Conservation (phyloP, 2,329 filamentous ascomycete genomes). For the Fusarium staphyleae region DNA sequence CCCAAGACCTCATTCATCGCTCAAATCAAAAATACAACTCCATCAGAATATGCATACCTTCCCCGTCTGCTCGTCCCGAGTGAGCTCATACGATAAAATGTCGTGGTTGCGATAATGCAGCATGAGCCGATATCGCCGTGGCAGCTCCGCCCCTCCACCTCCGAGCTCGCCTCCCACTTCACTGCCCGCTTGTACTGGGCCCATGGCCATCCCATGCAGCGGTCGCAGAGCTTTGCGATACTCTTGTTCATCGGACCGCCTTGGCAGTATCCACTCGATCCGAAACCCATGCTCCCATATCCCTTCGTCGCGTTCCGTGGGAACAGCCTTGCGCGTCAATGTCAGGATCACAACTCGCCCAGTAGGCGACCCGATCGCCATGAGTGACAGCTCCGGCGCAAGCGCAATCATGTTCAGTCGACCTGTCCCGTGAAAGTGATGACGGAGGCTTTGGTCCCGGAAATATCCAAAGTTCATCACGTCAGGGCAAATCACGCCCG, state of each 20-base stretch:
- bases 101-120: slow-evolving; percentile 75
- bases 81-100: slow-evolving; percentile 73
- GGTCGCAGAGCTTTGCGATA: slow-evolving; percentile 55
- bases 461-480: slow-evolving; percentile 41
- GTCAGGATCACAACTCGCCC: slow-evolving; percentile 72
- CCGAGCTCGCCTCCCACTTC: slow-evolving; percentile 31
- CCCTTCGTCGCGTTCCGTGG: slow-evolving; percentile 26
- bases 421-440: slow-evolving; percentile 47
- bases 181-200: slow-evolving; percentile 62
- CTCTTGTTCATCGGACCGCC: slow-evolving; percentile 53
- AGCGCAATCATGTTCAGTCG: slow-evolving; percentile 66
- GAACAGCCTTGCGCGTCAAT: slow-evolving; percentile 47
- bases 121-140: slow-evolving; percentile 69
- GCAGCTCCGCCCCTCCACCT: slow-evolving; percentile 32
- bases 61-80: slow-evolving; percentile 49
- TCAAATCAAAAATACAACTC: slow-evolving; percentile 13
- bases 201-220: slow-evolving; percentile 72
- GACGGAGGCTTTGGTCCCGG: slow-evolving; percentile 27
- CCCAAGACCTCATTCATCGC: not conserved
- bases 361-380: slow-evolving; percentile 70
- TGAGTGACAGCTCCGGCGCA: slow-evolving; percentile 73
- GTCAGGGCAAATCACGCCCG: slow-evolving; percentile 45
- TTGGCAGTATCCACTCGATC: slow-evolving; percentile 61
- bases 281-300: slow-evolving; percentile 56
- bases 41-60: slow-evolving; percentile 48